Base-by-base conservation (phyloP, 148 eudicot species). In the Euryodendron excelsum region DNA sequence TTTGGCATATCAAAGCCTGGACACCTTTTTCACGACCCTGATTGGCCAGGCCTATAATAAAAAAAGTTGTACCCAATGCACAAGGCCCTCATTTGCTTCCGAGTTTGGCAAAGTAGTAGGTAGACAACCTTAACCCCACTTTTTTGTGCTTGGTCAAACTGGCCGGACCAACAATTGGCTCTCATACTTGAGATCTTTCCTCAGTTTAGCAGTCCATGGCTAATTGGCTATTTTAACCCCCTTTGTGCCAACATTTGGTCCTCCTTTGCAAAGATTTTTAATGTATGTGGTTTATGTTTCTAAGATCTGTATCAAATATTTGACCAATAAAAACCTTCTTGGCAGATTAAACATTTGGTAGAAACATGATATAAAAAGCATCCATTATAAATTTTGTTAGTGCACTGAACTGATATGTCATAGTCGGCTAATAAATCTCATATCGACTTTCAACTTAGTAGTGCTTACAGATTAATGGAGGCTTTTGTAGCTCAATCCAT, bases 181-280 rank as follows among this genome's bases (percentile, higher is more conserved):
- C 52, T 34, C 23, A 18, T 25, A 27, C 33, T 45, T 17, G 56
- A 69, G 34, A 45, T 69, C 31, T 25, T 67, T 41, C 72, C 50
- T 41, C 15, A 41, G 72, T 23, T 23, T 33, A 34, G 11, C 28
- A 18, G 69, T 63, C 45, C 23, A 17, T 5, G 25, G 30, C 36
- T 33, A 64, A 36, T 39, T 37, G 72, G 72, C 23, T 39, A 39
- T 39, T 67, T 39, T 64, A 64, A n/a, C 30, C 30, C 72, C 72
- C n/a, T 39, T 23, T 39, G 55, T 18, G 60, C 60, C 60, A 18
- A 55, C 60, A 18, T 55, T 27, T 67, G 52, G 45, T n/a, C 14
- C 34, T 20, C 50, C 25, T 55, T 18, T 21, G 25, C 25, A 55
- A 21, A 55, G 5, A 55, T 55, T 55, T 55, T 18, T 4, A 2